Evolutionary conservation across 2,329 filamentous ascomycete genomes (phyloP), one percentile per base, ranked within the genome.

Genomic region (Scopulariopsis brevicaulis): DNA sequence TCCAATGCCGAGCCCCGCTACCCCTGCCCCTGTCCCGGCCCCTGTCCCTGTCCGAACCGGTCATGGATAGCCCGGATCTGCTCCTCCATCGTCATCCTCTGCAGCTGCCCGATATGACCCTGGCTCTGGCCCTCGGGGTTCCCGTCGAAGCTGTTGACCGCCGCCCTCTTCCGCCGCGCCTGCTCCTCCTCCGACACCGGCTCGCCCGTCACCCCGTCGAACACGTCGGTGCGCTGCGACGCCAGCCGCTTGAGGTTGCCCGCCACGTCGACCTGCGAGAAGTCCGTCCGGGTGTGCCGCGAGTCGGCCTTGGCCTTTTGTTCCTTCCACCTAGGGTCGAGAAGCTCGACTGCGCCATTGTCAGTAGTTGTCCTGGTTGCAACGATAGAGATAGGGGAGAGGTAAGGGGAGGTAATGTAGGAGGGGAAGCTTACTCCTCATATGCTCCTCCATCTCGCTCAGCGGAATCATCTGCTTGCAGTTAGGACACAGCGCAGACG

Each of bases 191-290:
- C 84, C 4, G 85, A 80, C 37, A 90, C 71, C 1, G 83, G 77
- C 63, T 86, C 78, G 1, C 87, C 87, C 0, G 85, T 86, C 18
- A 82, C 78, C 1, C 80, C 77, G 64, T 96, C 92, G 64, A 96
- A 96, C 20, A 96, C 82, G 66, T 96, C 93, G 63, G 82, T 87
- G 53, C 93, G 83, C 70, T 96, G 89, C 63, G 89, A 92, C 25
- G 92, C 91, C 56, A 97, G 78, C n/a, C 93, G 86, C 77, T 97
- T 97, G 62, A 97, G 81, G 69, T 97, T 96, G 70, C 90, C 92
- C 56, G 91, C 92, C 53, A 96, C 90, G 64, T 97, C 93, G 37
- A 81, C 83, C 3, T 90, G 93, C 1, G 87, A 89, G 11, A 96
- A 74, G 65, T 96, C 96, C 11, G 91, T 95, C 0, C 89, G 92